Evolutionary conservation across 148 eudicot genomes (phyloP).

Genomic region (Oxyria digyna): DNA sequence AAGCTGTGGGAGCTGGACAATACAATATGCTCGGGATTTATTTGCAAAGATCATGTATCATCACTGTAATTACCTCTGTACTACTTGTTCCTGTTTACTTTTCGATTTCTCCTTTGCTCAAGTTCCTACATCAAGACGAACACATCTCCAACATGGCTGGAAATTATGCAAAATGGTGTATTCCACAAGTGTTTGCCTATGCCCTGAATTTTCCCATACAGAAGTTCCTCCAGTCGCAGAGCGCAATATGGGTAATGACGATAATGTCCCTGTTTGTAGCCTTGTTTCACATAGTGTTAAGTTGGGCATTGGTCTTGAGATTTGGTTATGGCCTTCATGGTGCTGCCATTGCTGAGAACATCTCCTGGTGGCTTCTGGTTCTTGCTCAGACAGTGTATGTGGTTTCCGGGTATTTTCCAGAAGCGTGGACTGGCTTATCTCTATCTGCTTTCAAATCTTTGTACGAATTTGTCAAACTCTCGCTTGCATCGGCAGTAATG

Average conservation of each 20-base stretch:
- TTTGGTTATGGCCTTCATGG: slow-evolving; percentile 24
- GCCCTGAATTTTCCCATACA: slow-evolving; percentile 31
- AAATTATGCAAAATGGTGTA: slow-evolving; percentile 20
- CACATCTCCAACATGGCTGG: slow-evolving; percentile 24
- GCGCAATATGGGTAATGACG: slow-evolving; percentile 26
- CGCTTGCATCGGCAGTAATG: slow-evolving; percentile 30
- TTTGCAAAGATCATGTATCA: slow-evolving; percentile 34
- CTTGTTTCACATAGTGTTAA: slow-evolving; percentile 24
- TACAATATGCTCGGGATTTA: slow-evolving; percentile 26
- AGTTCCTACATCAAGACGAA: slow-evolving; percentile 21
- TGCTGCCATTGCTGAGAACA: slow-evolving; percentile 34
- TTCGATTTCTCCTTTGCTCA: slow-evolving; percentile 23
- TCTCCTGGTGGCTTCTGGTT: slow-evolving; percentile 33
- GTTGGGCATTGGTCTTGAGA: slow-evolving; percentile 19
- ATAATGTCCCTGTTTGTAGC: slow-evolving; percentile 12
- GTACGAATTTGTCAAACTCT: slow-evolving; percentile 24
- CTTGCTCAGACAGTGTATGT: slow-evolving; percentile 23
- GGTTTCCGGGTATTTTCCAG: slow-evolving; percentile 27
- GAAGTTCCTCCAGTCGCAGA: slow-evolving; percentile 32
- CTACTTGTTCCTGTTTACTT: slow-evolving; percentile 19
- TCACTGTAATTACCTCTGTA: slow-evolving; percentile 20
- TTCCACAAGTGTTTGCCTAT: slow-evolving; percentile 31
- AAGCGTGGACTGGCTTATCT: slow-evolving; percentile 31
- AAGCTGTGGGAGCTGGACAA: slow-evolving; percentile 35
- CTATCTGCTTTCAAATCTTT: slow-evolving; percentile 19